A percentile compares a stretch with the other conserved stretches of the same genome.
Conservation (phyloP, 2,329 filamentous ascomycete genomes). For the Claviceps sorghi region DNA sequence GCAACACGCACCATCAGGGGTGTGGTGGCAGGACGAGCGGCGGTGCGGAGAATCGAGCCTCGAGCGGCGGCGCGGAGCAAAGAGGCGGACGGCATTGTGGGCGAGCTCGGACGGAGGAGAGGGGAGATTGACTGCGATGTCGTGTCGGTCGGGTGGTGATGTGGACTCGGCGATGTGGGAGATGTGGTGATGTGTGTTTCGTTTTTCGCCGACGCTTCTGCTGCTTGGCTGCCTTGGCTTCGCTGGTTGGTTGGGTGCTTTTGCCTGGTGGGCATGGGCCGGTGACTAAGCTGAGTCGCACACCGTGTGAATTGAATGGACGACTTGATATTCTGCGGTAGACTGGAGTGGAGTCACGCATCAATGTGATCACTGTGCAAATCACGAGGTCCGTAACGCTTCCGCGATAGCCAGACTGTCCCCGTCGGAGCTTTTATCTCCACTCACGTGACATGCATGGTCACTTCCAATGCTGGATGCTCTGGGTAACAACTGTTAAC, state of each 20-base stretch:
- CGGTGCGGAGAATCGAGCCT: conserved; percentile 50
- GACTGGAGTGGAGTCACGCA: not conserved
- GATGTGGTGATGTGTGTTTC: conserved; percentile 8
- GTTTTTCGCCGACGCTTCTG: conserved; percentile 14
- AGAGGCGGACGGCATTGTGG: conserved; percentile 48
- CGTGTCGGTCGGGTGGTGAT: not conserved
- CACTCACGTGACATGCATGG: not conserved
- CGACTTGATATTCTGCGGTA: not conserved
- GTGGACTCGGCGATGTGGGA: conserved; percentile 5
- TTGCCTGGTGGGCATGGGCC: conserved; percentile 12
- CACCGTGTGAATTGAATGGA: not conserved
- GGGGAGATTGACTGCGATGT: not conserved
- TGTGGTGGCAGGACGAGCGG: conserved; percentile 40
- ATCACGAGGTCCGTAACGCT: not conserved
- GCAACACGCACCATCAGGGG: conserved; percentile 41
- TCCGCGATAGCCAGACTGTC: not conserved
- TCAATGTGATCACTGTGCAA: not conserved
- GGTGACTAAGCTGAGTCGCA: conserved; percentile 21
- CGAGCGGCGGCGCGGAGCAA: conserved; percentile 60
- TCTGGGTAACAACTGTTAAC: not conserved
- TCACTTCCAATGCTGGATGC: not conserved
- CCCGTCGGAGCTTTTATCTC: not conserved
- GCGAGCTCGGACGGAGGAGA: conserved; percentile 5
- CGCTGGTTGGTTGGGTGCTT: conserved; percentile 9
- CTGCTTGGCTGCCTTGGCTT: conserved; percentile 8